Conservation (phyloP, 2,329 filamentous ascomycete genomes). For the Apiospora pterosperma region DNA sequence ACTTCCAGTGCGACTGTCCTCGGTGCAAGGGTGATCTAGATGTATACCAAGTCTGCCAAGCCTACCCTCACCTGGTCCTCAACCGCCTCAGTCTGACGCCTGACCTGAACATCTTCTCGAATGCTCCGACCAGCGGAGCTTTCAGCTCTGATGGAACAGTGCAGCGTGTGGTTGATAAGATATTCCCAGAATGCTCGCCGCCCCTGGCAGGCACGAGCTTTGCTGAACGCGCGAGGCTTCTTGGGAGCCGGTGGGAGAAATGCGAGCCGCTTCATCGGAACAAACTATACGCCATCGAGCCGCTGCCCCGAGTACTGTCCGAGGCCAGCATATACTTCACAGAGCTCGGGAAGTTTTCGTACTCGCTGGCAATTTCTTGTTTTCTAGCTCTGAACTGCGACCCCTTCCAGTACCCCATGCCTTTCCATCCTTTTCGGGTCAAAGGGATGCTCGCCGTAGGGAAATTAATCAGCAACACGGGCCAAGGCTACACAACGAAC, state of each 20-base stretch:
- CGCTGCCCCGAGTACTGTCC: constrained; percentile 41
- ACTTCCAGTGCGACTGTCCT: constrained; percentile 49
- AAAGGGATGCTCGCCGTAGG: constrained; percentile 49
- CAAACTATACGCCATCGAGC: constrained; percentile 46
- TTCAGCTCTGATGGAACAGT: constrained; percentile 21
- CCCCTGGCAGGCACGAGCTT: constrained; percentile 9
- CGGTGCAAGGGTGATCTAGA: constrained; percentile 50
- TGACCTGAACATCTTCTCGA: constrained; percentile 29
- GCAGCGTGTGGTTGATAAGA: constrained; percentile 21
- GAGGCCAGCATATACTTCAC: constrained; percentile 43
- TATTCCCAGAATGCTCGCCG: constrained; percentile 25
- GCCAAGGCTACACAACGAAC: constrained; percentile 26
- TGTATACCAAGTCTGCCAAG: constrained; percentile 48
- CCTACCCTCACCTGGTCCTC: constrained; percentile 36
- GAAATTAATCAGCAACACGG: constrained; percentile 49
- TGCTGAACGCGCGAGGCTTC: constrained; percentile 16
- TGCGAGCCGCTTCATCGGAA: constrained; percentile 35
- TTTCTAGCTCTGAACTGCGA: constrained; percentile 46
- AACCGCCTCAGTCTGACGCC: constrained; percentile 44
- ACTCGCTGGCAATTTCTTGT: constrained; percentile 43
- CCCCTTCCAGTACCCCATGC: constrained; percentile 46
- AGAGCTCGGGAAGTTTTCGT: constrained; percentile 37
- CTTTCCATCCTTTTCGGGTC: constrained; percentile 47
- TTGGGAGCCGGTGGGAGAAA: constrained; percentile 32
- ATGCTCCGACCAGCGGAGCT: constrained; percentile 26